Base-by-base conservation (phyloP, 202 grass and related monocot genomes). In the Carex arenaria region DNA sequence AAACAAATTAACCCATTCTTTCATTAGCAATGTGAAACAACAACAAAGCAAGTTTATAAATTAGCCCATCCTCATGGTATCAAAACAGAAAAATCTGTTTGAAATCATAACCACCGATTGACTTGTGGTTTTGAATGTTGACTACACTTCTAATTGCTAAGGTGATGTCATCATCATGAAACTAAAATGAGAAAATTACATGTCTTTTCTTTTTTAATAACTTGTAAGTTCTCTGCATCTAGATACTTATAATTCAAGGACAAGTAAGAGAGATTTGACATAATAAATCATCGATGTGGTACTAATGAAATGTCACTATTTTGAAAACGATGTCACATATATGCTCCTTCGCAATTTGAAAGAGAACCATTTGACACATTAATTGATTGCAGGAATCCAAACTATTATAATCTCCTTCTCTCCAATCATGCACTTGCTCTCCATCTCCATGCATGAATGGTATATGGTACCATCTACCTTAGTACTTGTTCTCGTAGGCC, bases 351-450 rank as follows among this genome's bases (percentile, higher is more conserved):
- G 7, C 79, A 31, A 47, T 66, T 66, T 5, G 79, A 49, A 65
- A 81, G 31, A 11, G 42, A 82, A 55, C 63, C 10, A 8, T 67
- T 69, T 40, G 53, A 55, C 47, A 69, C 13, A 82, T 67, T 82
- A 18, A 66, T 82, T 82, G 30, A 66, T 82, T 78, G 73, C 15
- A 20, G 52, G 52, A 82, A 64, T 2, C 20, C 42, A 32, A 67
- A 67, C 80, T 32, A 64, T 69, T 82, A 66, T 68, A 9, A 82
- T 82, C 80, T 82, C 64, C 42, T 67, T 69, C 51, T 68, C 64
- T 55, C 64, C 80, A 69, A 82, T 82, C 80, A 82, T 82, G 61
- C 80, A 82, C 20, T 67, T n/a, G 49, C 49, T 80, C 60, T 78
- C 52, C 12, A 64, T 34, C n/a, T n/a, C 31, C 32, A 34, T 34